phyloP scores from a whole-genome alignment of 1,284 basidiomycete genomes.

The Schizophyllum commune region DNA sequence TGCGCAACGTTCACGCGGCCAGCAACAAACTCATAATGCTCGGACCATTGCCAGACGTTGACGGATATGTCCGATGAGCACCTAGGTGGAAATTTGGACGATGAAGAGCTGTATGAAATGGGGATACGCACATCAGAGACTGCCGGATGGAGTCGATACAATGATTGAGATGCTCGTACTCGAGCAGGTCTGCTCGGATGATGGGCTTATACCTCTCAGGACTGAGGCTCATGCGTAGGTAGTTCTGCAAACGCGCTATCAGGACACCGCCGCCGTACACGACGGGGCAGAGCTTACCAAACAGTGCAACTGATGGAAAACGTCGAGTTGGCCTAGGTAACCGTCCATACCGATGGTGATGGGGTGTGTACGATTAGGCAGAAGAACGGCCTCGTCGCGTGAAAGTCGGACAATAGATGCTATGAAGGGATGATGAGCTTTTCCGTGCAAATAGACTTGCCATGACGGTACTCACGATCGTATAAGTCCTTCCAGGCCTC shows the following conservation, averaged over 20 bases:
- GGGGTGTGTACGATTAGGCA: too few relatives aligned
- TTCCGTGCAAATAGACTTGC: too few relatives aligned
- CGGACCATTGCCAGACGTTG: slow-evolving; percentile 9
- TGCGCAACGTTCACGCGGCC: slow-evolving; percentile 11
- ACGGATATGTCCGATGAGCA: background rate
- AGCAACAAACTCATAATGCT: background rate
- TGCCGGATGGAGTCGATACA: slow-evolving; percentile 16
- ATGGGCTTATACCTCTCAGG: background rate
- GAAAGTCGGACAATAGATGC: too few relatives aligned
- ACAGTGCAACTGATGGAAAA: background rate
- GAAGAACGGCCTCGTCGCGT: too few relatives aligned
- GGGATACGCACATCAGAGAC: slow-evolving; percentile 8
- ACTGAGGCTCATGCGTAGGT: background rate
- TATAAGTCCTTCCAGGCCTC: too few relatives aligned
- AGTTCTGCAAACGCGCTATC: background rate
- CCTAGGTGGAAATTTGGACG: background rate
- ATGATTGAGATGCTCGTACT: slow-evolving; percentile 3
- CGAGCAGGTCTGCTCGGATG: background rate
- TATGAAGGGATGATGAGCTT: too few relatives aligned
- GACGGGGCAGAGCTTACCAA: background rate
- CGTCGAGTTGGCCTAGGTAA: background rate
- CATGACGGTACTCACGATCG: too few relatives aligned
- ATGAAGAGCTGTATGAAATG: background rate
- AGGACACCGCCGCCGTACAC: background rate
- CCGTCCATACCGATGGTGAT: too few relatives aligned